Evolutionary conservation across 768 basidiomycete genomes (phyloP).

Genomic region (Amanita jacksonii): DNA sequence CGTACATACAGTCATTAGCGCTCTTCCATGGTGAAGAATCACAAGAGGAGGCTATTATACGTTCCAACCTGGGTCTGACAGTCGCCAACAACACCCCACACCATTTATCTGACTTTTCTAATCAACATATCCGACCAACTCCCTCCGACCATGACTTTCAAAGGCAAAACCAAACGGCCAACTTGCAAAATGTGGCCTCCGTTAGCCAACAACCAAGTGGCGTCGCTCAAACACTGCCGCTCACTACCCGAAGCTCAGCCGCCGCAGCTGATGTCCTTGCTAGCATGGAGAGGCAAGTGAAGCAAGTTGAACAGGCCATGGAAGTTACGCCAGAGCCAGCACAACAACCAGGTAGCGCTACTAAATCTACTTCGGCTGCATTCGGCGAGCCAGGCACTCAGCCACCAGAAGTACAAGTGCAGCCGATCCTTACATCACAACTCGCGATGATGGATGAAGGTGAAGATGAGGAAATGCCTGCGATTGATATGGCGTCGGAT

Average conservation of each 20-base stretch:
- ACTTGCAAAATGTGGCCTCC: neutral
- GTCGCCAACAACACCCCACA: conserved; percentile 6
- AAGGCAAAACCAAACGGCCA: neutral
- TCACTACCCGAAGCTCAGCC: neutral
- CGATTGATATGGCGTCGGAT: conserved; percentile 72
- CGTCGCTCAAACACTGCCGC: too few species aligned
- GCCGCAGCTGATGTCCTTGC: too few species aligned
- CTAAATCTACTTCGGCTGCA: too few species aligned
- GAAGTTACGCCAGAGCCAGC: too few species aligned
- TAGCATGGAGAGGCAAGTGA: too few species aligned
- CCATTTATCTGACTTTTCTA: neutral
- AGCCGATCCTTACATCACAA: neutral
- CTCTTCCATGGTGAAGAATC: conserved; percentile 57
- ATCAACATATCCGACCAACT: neutral
- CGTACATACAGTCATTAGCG: conserved; percentile 50
- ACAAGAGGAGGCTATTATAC: conserved; percentile 45
- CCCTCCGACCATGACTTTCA: neutral
- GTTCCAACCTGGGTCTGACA: conserved; percentile 31
- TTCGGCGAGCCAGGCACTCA: too few species aligned
- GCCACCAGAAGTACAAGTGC: neutral
- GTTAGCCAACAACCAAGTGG: neutral
- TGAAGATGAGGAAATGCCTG: conserved; percentile 64
- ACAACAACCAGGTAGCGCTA: too few species aligned
- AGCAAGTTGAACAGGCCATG: too few species aligned
- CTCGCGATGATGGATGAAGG: too few species aligned